Evolutionary conservation across 1,139 yeast genomes (phyloP).

Genomic region (Magnusiomyces suaveolens): DNA sequence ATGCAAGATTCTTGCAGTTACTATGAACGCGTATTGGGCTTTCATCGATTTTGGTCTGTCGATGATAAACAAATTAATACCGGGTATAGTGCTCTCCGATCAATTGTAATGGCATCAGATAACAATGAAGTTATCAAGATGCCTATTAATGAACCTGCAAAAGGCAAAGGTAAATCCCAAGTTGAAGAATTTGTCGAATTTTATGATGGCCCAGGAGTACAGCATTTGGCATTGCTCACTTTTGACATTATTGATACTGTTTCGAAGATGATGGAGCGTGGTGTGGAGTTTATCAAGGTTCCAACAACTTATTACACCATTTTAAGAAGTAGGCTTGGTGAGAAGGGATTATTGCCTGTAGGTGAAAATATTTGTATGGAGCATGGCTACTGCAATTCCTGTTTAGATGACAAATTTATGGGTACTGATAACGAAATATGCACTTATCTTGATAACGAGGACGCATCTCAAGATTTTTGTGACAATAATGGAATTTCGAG

Average conservation of each 20-base stretch:
- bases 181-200: constrained; percentile 73
- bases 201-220: constrained; percentile 73
- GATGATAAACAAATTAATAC: constrained; percentile 69
- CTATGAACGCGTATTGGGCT: constrained; percentile 57
- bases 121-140: constrained; percentile 53
- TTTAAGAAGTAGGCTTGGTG: constrained; percentile 34
- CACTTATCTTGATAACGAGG: no score
- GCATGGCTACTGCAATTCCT: no score
- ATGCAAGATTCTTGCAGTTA: constrained; percentile 50
- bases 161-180: constrained; percentile 56
- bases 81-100: constrained; percentile 54
- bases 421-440: no score
- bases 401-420: no score
- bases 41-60: constrained; percentile 75
- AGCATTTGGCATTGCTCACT: constrained; percentile 66
- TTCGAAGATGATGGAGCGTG: constrained; percentile 43
- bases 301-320: constrained; percentile 47
- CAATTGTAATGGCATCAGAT: constrained; percentile 66
- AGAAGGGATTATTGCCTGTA: not conserved
- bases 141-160: constrained; percentile 80
- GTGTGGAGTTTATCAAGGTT: constrained; percentile 59
- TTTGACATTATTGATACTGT: constrained; percentile 52
- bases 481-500: no score
- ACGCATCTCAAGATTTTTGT: no score
- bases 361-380: no score